Percentiles rank a stretch among this genome's conserved stretches.
These are phyloP conservation scores for Candida dendrica DNA, from an alignment of 805 yeast genomes.

Conservation along the genomic window DNA sequence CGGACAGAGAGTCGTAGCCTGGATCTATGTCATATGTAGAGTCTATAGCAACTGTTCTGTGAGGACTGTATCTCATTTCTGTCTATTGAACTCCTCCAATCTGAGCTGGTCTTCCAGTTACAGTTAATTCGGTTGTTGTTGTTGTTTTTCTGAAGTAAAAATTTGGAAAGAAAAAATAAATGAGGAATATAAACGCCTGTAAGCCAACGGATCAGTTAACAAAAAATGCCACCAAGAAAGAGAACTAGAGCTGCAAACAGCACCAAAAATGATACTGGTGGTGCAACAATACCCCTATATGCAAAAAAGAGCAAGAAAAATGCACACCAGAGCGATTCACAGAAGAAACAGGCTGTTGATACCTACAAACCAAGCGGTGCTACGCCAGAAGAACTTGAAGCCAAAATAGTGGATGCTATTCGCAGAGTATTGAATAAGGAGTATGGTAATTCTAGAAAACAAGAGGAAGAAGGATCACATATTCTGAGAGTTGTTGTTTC, in stretches of 20 bases:
- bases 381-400: background rate
- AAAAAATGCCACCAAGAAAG: slow-evolving; percentile 7
- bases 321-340: background rate
- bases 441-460: background rate
- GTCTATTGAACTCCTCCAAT: background rate
- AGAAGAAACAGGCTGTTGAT: slow-evolving; percentile 1
- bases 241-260: slow-evolving; percentile 1
- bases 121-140: background rate
- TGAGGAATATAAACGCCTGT: no score
- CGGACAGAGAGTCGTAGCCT: slow-evolving; percentile 6
- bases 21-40: slow-evolving; percentile 1
- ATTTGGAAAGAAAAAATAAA: background rate
- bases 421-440: background rate
- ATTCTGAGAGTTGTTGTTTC: slow-evolving; percentile 6
- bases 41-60: slow-evolving; percentile 3
- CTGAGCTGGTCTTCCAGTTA: background rate
- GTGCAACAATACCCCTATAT: no score
- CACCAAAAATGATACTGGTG: background rate
- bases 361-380: slow-evolving; percentile 6
- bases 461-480: background rate
- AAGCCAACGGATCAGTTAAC: no score
- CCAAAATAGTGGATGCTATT: background rate
- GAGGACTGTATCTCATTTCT: slow-evolving; percentile 15
- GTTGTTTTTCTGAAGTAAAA: background rate
- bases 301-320: background rate